Evolutionary conservation across 2,329 filamentous ascomycete genomes (phyloP), one percentile per base, ranked within the genome.

Genomic region (Pseudogymnoascus pannorum): DNA sequence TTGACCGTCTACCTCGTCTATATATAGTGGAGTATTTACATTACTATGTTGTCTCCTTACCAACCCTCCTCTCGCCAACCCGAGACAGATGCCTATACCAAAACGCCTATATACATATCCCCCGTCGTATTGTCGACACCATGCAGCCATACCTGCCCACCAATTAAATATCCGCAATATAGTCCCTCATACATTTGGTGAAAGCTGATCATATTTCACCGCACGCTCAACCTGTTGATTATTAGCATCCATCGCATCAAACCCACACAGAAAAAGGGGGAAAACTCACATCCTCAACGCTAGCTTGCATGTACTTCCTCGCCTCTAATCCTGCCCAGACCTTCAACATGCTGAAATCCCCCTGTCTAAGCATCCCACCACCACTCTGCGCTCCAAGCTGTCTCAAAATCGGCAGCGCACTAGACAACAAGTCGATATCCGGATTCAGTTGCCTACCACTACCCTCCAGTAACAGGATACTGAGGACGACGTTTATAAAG

Each of bases 401-500:
- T 68, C 94, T 83, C 62, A 99, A 76, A 57, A 99, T 97, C 0
- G 94, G 94, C 57, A 99, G 78, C 6, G 92, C 91, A 70, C 91
- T 92, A 70, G 78, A 81, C 66, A 99, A 87, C 11, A 99, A 79
- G 75, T 99, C 94, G 54, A 97, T 78, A 60, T 93, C 81, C 0
- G 94, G 93, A 72, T 97, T 88, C 14, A 99, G 76, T 63, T 81
- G 91, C 64, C 94, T 83, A 0, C 94, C 94, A 69, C 97, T 99
- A 5, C 94, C 94, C 73, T 99, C 94, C 1, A 99, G 80, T 2
- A 99, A 80, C 33, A 99, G 77, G 60, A 97, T 97, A 63, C 91
- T 96, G 62, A 99, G 88, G 29, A 99, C 93, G 4, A 99, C 94
- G 71, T 99, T 99, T 72, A 99, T 92, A 72, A 97, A 99, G 73